Base-by-base conservation (phyloP, 306 rosid species). In the Oemleria cerasiformis region DNA sequence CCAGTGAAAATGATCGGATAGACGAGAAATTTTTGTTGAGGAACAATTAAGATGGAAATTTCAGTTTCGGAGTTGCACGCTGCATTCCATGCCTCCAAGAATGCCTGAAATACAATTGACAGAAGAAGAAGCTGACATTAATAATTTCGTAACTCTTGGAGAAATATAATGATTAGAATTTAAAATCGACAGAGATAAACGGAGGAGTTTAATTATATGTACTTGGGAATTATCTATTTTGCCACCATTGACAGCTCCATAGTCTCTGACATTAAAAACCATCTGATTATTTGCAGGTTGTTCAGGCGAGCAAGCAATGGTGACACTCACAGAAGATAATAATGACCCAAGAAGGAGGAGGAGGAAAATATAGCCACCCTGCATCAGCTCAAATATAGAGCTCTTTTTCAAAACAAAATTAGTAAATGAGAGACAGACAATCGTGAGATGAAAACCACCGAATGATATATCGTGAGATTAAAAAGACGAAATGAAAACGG, bases 221-320 rank as follows among this genome's bases (percentile, higher is more conserved):
- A 80, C 84, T 47, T 30, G 8, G 3, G 80, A 75, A 72, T 68
- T 45, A 68, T 84, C 73, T 64, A 51, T 77, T 17, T 34, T 71
- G 71, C 75, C 72, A 17, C 77, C 72, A 59, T 50, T 44, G 54
- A 67, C 19, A 15, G 87, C 82, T 47, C 84, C 84, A 75, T 77
- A 80, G 25, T 72, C 67, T 58, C 73, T 39, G 63, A 77, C 80
- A 74, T 69, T 23, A 39, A 75, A 66, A 55, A 34, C 11, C 12
- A 12, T 39, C 12, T 12, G 40, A 53, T 48, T 43, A 53, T 48
- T 43, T 56, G 57, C 76, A 43, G 54, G 64, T 77, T 36, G 64
- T 77, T 36, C 61, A 16, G 53, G 54, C 41, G 79, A 73, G 42
- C 30, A 59, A 59, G 50, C 48, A 21, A 66, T 39, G 9, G 8